Evolutionary conservation across 2,329 filamentous ascomycete genomes (phyloP), one percentile per base, ranked within the genome.

Genomic region (Penicillium brasilianum): DNA sequence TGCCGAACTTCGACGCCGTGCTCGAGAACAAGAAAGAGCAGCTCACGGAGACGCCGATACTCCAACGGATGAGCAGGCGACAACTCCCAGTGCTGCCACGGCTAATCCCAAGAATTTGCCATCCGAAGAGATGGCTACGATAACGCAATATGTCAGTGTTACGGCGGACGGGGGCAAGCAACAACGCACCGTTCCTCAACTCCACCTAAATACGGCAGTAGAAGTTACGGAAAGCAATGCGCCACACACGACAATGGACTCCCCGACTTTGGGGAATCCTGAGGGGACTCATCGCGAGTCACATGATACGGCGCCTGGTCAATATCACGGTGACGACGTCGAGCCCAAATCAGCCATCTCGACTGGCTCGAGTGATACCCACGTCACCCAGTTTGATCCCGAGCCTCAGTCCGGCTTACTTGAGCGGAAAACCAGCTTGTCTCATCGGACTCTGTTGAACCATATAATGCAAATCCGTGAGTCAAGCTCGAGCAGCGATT

Each of bases 361-460:
- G 6, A 78, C 78, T 50, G 78, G 77, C 6, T 88, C 87, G n/a
- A 83, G 83, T 44, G 83, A 83, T 8, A 92, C 89, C 0, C 88
- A 91, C 68, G 75, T 75, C 37, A 82, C 80, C 5, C 73, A 76
- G 32, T 90, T 92, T 66, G 90, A 93, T 66, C 83, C 82, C n/a
- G 90, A 92, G 67, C 83, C 87, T 22, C 90, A 92, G 71, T 85
- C 83, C 1, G 85, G 87, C n/a, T 66, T 77, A 77, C 83, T 68
- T 58, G 72, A 68, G 58, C 68, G 72, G 30, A 71, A 74, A 16
- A 51, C 71, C 20, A 70, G 72, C 57, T 48, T 66, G 9, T 73
- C 74, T 25, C 76, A 80, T 55, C 73, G 76, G 39, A 79, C 79
- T n/a, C 68, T 84, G 7, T 68, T 83, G 20, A 79, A 72, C 55